These are phyloP conservation scores for Hortiboletus flavorubellus DNA, from an alignment of 768 basidiomycete species.

Conservation along the genomic window DNA sequence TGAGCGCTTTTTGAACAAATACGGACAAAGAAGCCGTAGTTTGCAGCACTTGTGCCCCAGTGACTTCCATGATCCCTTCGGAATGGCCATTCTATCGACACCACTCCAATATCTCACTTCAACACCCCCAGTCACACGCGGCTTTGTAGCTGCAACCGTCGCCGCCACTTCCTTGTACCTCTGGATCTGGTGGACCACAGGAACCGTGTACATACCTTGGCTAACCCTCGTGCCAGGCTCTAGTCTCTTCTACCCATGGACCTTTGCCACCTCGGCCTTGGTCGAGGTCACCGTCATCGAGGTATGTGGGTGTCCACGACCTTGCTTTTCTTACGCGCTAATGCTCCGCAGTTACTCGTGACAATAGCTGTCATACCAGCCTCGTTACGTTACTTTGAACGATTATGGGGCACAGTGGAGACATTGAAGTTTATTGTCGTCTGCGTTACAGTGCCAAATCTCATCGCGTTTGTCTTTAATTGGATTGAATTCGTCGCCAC, in stretches of 20 bases:
- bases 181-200: constrained; percentile 59
- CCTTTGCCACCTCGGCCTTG: constrained; percentile 81
- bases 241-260: constrained; percentile 88
- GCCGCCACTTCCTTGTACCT: constrained; percentile 56
- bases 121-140: constrained; percentile 76
- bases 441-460: constrained; percentile 75
- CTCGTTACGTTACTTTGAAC: constrained; percentile 85
- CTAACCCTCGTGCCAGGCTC: constrained; percentile 79
- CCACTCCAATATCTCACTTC: constrained; percentile 66
- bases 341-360: constrained; percentile 58
- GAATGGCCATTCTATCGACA: constrained; percentile 75
- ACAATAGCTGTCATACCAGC: constrained; percentile 78
- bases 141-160: constrained; percentile 61
- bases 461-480: constrained; percentile 84
- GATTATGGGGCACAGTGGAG: constrained; percentile 90
- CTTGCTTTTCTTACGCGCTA: constrained; percentile 1
- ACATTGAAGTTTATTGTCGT: constrained; percentile 81
- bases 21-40: constrained; percentile 21
- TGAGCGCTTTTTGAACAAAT: constrained; percentile 16
- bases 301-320: constrained; percentile 45
- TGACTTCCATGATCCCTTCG: constrained; percentile 13
- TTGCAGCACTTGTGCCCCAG: background rate
- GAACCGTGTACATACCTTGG: constrained; percentile 51
- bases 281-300: constrained; percentile 83
- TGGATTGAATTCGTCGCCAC: constrained; percentile 80